Evolutionary conservation across 768 basidiomycete species (phyloP), one percentile per base, ranked within the genome.

Genomic region (Russula compacta): DNA sequence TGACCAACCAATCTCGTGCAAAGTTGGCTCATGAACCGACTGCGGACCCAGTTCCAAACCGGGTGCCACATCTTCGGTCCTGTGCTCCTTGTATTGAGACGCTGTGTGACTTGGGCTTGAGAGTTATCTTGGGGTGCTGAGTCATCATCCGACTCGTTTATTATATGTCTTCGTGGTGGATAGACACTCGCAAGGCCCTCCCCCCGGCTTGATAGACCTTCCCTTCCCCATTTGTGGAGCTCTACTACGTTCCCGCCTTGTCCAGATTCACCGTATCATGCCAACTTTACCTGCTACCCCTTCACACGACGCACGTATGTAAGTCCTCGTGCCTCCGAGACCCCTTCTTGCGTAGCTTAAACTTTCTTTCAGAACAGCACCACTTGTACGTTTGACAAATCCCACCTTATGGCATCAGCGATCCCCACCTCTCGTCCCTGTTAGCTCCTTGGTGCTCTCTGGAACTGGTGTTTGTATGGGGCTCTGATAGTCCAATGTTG

Each of bases 401-500:
- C 17, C 7, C 2, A 4, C 9, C 2, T 21, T 32, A 38, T 35
- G 24, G 3, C 7, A 44, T 3, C 7, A 11, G 4, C 4, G 14
- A 5, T 6, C 21, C 42, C 17, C 11, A 39, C 5, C 6, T 17
- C 24, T 19, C 11, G 14, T 60, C 49, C 19, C 6, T 32, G 2
- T 49, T 21, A 49, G 39, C 38, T 36, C 17, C 11, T 61, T 5
- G 60, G 54, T n/a, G 21, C 10, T 19, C 17, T 71, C 24, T 60
- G 68, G 53, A 69, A 71, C 55, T 70, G 65, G 56, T 51, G 58
- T 29, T 53, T 73, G 9, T 73, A 63, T 48, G 72, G 72, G 4
- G 65, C 69, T 15, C 64, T 73, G 11, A 24, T 59, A 0, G 63
- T 70, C 21, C 72, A 73, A 65, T 58, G 65, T 49, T 73, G 72